phyloP scores from a whole-genome alignment of 176 grass and related monocot genomes.

The Triticum turgidum region DNA sequence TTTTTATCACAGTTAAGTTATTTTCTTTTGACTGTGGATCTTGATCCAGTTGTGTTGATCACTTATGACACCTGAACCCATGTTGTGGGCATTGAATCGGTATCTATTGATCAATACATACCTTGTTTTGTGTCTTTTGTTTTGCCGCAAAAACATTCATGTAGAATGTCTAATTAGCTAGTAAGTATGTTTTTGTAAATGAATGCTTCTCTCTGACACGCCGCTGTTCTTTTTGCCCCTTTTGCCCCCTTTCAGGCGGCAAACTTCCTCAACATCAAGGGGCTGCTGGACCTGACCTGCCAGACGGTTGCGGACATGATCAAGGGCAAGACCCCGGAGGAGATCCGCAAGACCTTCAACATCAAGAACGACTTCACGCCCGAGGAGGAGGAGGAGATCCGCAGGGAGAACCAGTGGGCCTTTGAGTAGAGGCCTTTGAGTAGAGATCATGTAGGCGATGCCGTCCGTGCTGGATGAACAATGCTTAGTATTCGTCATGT shows the following conservation, averaged over 20 bases:
- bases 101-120: too few relatives aligned
- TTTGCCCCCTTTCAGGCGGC: conserved; percentile 25
- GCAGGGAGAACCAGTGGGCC: conserved; percentile 57
- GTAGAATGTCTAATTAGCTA: background rate
- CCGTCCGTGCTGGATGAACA: background rate
- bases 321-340: conserved; percentile 46
- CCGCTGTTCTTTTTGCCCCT: background rate
- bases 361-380: conserved; percentile 46
- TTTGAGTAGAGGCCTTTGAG: conserved; percentile 33
- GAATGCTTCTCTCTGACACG: background rate
- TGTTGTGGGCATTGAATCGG: too few relatives aligned
- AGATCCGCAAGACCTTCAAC: conserved; percentile 51
- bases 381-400: conserved; percentile 48
- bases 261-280: conserved; percentile 59
- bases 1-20: too few relatives aligned
- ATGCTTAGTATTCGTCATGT: background rate
- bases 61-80: too few relatives aligned
- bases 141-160: too few relatives aligned
- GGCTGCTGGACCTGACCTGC: conserved; percentile 38
- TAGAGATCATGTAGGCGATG: background rate
- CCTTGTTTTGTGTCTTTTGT: too few relatives aligned
- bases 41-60: too few relatives aligned
- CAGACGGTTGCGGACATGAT: conserved; percentile 52
- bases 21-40: too few relatives aligned
- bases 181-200: background rate